Evolutionary conservation across 179 eudicot species (phyloP).

Genomic region (Camellia oleifera): DNA sequence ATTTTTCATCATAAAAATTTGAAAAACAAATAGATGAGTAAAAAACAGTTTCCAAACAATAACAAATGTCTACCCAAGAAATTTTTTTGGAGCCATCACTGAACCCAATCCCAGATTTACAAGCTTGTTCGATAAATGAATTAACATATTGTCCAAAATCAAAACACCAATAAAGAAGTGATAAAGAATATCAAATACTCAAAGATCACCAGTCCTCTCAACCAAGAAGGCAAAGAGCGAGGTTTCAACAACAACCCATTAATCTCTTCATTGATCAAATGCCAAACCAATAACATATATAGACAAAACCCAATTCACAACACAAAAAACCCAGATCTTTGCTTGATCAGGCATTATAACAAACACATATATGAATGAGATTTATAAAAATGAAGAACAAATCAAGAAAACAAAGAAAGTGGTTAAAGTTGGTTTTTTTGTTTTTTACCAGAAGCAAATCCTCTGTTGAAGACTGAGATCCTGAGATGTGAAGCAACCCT

Average conservation of each 20-base stretch:
- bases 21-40: no score
- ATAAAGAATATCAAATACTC: background rate
- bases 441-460: conserved; percentile 62
- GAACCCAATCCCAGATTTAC: background rate
- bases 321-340: conserved; percentile 14
- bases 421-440: background rate
- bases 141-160: background rate
- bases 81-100: no score
- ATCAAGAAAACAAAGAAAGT: conserved; percentile 3
- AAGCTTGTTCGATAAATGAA: no score
- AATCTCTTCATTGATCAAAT: background rate
- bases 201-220: background rate
- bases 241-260: background rate
- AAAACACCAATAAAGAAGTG: background rate
- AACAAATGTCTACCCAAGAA: no score
- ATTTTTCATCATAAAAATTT: no score
- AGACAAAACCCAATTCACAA: background rate
- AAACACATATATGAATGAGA: background rate
- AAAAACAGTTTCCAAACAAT: no score
- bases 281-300: background rate
- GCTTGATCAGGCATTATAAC: conserved; percentile 16
- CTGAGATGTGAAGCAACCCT: conserved; percentile 64
- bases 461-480: conserved; percentile 56
- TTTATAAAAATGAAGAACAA: background rate
- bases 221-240: background rate